A percentile compares a stretch with the other conserved stretches of the same genome.
Conservation (phyloP, 2,329 filamentous ascomycete species). For the Trichoderma citrinoviride region DNA sequence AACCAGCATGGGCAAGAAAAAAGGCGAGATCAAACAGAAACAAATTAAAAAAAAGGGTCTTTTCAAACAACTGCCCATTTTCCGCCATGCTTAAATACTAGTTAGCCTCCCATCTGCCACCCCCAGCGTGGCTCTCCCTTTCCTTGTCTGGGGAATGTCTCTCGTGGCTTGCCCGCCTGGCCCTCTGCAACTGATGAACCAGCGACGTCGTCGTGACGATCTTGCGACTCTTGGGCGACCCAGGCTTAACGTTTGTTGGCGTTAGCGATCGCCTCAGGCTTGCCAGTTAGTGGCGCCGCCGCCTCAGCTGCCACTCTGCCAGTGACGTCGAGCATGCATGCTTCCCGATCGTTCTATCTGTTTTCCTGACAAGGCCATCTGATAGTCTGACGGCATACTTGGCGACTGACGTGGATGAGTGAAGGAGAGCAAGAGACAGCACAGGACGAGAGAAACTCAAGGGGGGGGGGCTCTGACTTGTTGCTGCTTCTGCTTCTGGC, state of each 20-base stretch:
- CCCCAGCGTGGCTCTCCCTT: not conserved
- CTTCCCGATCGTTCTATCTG: not conserved
- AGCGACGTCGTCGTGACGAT: conserved; percentile 22
- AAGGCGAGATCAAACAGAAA: not conserved
- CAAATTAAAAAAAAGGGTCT: not conserved
- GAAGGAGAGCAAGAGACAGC: not conserved
- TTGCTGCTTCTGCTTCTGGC: conserved; percentile 5
- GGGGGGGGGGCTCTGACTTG: not conserved
- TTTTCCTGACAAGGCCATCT: not conserved
- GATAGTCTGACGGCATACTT: conserved; percentile 10
- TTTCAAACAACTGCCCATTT: not conserved
- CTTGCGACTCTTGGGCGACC: conserved; percentile 10
- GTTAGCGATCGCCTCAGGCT: conserved; percentile 12
- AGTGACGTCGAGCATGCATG: conserved; percentile 21
- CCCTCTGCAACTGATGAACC: not conserved
- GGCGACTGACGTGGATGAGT: conserved; percentile 16
- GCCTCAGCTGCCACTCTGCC: conserved; percentile 14
- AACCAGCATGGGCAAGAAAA: not conserved
- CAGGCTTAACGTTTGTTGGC: conserved; percentile 19
- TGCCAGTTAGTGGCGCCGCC: conserved; percentile 9
- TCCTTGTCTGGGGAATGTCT: not conserved
- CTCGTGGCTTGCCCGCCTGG: not conserved
- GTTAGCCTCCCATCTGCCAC: not conserved
- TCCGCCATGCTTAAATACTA: conserved; percentile 18
- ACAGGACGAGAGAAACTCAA: not conserved